A percentile compares a stretch with the other conserved stretches of the same genome.
These are phyloP conservation scores for Erucastrum elatum DNA, from an alignment of 345 rosid species.

Conservation along the genomic window DNA sequence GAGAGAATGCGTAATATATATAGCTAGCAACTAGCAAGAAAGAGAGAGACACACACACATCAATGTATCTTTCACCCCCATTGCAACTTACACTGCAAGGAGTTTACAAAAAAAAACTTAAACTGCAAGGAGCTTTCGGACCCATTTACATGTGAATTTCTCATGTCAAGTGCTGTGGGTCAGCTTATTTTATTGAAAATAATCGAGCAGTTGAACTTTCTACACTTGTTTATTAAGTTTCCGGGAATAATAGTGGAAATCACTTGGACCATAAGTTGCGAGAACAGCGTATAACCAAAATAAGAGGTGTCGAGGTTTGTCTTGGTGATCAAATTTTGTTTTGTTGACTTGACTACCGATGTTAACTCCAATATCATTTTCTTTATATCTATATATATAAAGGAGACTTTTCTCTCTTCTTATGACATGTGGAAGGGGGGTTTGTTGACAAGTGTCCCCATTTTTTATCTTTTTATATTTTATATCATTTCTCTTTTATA, in stretches of 20 bases:
- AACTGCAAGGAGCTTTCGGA: slow-evolving; percentile 24
- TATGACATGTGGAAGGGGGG: no score
- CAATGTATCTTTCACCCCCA: background rate
- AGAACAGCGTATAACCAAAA: background rate
- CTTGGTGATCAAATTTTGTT: background rate
- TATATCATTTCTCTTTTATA: no score
- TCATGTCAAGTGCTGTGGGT: slow-evolving; percentile 17
- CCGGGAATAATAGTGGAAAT: background rate
- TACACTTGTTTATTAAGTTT: slow-evolving; percentile 18
- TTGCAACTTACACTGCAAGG: slow-evolving; percentile 17
- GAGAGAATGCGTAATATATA: background rate
- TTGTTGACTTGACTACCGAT: background rate
- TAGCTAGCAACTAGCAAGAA: background rate
- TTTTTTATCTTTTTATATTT: no score
- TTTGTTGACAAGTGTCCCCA: no score
- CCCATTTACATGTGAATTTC: slow-evolving; percentile 6
- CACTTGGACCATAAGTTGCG: slow-evolving; percentile 6
- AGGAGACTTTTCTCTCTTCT: no score
- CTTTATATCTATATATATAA: no score
- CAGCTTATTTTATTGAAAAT: slow-evolving; percentile 25
- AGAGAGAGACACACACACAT: background rate
- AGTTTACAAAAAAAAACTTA: background rate
- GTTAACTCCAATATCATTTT: background rate
- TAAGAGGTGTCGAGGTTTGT: background rate
- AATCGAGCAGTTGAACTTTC: slow-evolving; percentile 9